Percentiles rank a stretch among this genome's conserved stretches.
phyloP scores from a whole-genome alignment of 257 asterid species.

The Solanum pinnatisectum region DNA sequence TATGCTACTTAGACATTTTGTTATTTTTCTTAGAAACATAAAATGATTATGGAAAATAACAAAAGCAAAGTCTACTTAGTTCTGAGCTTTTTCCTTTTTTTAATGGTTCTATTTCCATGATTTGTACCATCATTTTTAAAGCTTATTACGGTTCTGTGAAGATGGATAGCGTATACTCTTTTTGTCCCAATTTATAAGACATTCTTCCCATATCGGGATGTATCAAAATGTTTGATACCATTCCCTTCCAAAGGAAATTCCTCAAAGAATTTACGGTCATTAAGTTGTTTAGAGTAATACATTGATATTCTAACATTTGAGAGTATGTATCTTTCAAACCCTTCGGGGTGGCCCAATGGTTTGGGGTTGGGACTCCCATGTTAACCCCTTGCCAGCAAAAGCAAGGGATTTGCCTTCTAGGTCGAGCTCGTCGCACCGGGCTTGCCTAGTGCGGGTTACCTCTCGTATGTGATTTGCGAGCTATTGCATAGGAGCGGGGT shows the following conservation, averaged over 20 bases:
- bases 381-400: no score
- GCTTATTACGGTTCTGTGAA: neutral
- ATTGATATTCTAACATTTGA: neutral
- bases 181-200: neutral
- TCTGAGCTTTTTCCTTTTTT: neutral
- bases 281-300: neutral
- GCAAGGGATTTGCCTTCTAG: no score
- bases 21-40: neutral
- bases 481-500: no score
- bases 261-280: neutral
- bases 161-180: neutral
- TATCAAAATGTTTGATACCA: neutral
- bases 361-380: no score
- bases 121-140: neutral
- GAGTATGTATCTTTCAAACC: no score
- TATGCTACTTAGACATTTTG: slow-evolving; percentile 34
- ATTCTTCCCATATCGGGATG: neutral
- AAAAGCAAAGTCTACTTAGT: neutral
- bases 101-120: neutral
- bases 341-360: no score
- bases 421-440: no score
- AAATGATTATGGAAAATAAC: neutral
- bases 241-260: neutral
- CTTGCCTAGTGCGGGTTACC: no score
- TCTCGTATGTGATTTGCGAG: no score